Evolutionary conservation across 305 asterid genomes (phyloP).

Genomic region (Fraxinus angustifolia): DNA sequence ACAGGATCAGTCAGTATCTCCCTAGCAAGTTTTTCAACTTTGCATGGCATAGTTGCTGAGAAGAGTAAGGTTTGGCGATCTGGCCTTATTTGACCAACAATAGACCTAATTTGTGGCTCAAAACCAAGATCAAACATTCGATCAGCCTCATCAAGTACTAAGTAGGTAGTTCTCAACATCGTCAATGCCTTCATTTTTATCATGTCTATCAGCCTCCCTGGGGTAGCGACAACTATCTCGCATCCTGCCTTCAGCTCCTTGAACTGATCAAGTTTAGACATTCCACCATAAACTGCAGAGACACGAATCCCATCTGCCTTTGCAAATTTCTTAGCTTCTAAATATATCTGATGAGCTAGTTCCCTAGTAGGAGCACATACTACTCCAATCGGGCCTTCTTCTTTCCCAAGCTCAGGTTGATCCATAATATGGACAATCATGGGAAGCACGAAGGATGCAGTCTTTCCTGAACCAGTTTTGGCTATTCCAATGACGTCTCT

Average conservation of each 20-base stretch:
- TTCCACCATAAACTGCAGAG: constrained; percentile 95
- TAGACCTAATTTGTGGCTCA: constrained; percentile 93
- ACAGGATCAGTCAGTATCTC: constrained; percentile 89
- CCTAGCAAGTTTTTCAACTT: constrained; percentile 94
- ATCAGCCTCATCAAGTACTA: constrained; percentile 98
- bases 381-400: constrained; percentile 96
- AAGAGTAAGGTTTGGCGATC: constrained; percentile 92
- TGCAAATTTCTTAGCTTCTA: constrained; percentile 91
- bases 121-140: constrained; percentile 99
- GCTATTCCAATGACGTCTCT: constrained; percentile 94
- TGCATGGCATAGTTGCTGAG: constrained; percentile 97
- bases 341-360: constrained; percentile 88
- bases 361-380: constrained; percentile 98
- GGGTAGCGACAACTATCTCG: constrained; percentile 93
- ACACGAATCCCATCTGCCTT: constrained; percentile 81
- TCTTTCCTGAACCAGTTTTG: constrained; percentile 97
- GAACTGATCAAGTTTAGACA: constrained; percentile 94
- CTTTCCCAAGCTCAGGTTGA: constrained; percentile 87
- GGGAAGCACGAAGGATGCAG: constrained; percentile 93
- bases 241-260: constrained; percentile 98
- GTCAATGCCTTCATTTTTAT: constrained; percentile 87
- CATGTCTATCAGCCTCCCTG: constrained; percentile 96
- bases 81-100: constrained; percentile 94
- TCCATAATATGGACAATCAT: constrained; percentile 94
- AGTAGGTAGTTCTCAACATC: constrained; percentile 76